Evolutionary conservation across 1,139 yeast genomes (phyloP).

Genomic region (Pichia sp.): DNA sequence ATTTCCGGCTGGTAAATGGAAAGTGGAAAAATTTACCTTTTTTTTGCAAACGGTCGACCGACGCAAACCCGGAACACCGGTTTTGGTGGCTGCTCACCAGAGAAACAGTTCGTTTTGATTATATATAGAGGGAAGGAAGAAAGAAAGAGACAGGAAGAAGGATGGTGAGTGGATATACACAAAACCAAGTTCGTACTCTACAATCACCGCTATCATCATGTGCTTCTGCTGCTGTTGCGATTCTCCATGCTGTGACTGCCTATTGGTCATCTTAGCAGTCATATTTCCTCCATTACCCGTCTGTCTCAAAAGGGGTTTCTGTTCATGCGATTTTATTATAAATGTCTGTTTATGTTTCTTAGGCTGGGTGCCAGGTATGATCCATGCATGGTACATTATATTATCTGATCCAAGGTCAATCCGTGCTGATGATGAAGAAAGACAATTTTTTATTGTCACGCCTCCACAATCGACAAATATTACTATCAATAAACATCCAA

Average conservation of each 20-base stretch:
- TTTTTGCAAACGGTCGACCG: too few relatives aligned
- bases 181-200: too few relatives aligned
- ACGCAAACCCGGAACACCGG: too few relatives aligned
- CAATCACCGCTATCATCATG: neutral
- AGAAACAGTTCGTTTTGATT: too few relatives aligned
- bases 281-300: conserved; percentile 70
- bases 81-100: too few relatives aligned
- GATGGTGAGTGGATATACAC: too few relatives aligned
- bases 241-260: conserved; percentile 44
- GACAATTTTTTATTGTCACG: conserved; percentile 24
- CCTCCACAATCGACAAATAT: conserved; percentile 22
- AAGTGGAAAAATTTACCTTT: too few relatives aligned
- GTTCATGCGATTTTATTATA: conserved; percentile 55
- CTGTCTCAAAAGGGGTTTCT: conserved; percentile 58
- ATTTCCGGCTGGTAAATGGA: too few relatives aligned
- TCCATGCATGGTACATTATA: conserved; percentile 61
- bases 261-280: conserved; percentile 53
- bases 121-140: too few relatives aligned
- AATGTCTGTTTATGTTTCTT: conserved; percentile 51
- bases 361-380: conserved; percentile 65
- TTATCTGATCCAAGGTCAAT: conserved; percentile 26
- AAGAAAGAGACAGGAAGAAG: too few relatives aligned
- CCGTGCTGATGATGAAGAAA: conserved; percentile 28
- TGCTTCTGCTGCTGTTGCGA: conserved; percentile 31
- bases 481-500: conserved; percentile 23